Conservation (phyloP, 352 stramenopile species). For the Pythium chondricola region DNA sequence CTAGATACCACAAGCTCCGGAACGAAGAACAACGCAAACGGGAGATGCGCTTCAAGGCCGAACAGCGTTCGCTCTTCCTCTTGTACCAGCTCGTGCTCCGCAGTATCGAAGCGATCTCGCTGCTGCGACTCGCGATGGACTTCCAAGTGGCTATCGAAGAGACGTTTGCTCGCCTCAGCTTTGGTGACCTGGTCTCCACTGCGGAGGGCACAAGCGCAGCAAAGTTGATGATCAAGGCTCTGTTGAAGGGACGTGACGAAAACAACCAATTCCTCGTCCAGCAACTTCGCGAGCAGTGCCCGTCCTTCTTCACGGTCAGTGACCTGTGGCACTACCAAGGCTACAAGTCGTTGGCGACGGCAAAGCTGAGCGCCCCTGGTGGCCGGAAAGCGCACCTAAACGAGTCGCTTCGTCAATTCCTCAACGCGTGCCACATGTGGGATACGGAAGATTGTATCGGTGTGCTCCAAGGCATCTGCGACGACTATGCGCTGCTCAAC, state of each 20-base stretch:
- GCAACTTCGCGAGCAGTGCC: conserved; percentile 79
- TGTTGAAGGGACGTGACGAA: conserved; percentile 75
- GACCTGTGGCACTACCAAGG: conserved; percentile 83
- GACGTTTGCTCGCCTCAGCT: conserved; percentile 50
- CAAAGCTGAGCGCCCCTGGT: conserved; percentile 64
- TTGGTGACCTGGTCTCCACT: conserved; percentile 73
- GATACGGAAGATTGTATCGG: conserved; percentile 71
- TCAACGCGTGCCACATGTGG: conserved; percentile 83
- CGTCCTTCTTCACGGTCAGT: conserved; percentile 75
- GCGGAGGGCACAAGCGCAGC: conserved; percentile 46
- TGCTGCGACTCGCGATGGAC: conserved; percentile 57
- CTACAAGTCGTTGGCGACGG: conserved; percentile 76
- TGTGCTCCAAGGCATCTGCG: conserved; percentile 72
- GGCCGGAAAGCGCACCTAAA: conserved; percentile 55
- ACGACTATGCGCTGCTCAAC: conserved; percentile 71
- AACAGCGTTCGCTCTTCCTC: conserved; percentile 79
- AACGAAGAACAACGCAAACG: conserved; percentile 69
- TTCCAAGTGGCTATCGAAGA: conserved; percentile 70
- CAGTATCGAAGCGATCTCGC: conserved; percentile 73
- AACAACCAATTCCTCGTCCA: conserved; percentile 80
- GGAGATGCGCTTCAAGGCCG: conserved; percentile 71
- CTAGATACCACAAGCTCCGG: conserved; percentile 64
- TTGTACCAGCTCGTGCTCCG: conserved; percentile 72
- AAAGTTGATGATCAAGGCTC: conserved; percentile 72
- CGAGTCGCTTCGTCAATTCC: conserved; percentile 72